A percentile compares a stretch with the other conserved stretches of the same genome.
These are phyloP conservation scores for Phylloporus scabripes DNA, from an alignment of 768 basidiomycete species.

Conservation along the genomic window DNA sequence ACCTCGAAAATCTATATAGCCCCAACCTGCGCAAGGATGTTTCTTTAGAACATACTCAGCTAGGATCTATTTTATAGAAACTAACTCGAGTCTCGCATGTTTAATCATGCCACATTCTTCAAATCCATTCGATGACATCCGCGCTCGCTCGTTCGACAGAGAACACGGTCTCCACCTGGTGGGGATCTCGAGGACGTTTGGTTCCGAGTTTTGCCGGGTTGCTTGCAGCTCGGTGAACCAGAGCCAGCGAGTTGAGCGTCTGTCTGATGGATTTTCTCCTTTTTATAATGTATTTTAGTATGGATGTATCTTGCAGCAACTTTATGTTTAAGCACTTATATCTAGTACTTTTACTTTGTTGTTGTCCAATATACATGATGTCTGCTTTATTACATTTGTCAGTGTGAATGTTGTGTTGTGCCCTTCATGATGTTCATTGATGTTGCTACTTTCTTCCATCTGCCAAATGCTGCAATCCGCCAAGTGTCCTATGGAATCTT, in stretches of 20 bases:
- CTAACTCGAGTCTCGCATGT: background rate
- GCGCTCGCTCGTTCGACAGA: background rate
- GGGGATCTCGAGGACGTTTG: background rate
- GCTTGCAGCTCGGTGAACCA: background rate
- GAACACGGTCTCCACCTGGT: background rate
- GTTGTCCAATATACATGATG: too few species aligned
- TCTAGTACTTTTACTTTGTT: too few species aligned
- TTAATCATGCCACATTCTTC: conserved; percentile 69
- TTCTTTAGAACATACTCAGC: background rate
- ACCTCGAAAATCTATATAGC: conserved; percentile 1
- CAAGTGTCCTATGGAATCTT: conserved; percentile 50
- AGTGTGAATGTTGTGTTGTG: too few species aligned
- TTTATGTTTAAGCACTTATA: too few species aligned
- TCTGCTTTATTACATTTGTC: too few species aligned
- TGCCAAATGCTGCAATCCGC: conserved; percentile 23
- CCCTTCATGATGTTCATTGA: conserved; percentile 11
- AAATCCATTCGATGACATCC: conserved; percentile 21
- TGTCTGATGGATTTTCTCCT: background rate
- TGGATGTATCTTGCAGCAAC: background rate
- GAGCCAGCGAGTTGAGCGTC: background rate
- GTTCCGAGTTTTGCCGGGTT: background rate
- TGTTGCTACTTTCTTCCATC: conserved; percentile 17
- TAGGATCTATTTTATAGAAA: background rate
- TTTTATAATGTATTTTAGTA: background rate
- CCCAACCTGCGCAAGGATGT: background rate